These are phyloP conservation scores for Isochrysis galbana DNA, from an alignment of 78 protist species.

Conservation along the genomic window DNA sequence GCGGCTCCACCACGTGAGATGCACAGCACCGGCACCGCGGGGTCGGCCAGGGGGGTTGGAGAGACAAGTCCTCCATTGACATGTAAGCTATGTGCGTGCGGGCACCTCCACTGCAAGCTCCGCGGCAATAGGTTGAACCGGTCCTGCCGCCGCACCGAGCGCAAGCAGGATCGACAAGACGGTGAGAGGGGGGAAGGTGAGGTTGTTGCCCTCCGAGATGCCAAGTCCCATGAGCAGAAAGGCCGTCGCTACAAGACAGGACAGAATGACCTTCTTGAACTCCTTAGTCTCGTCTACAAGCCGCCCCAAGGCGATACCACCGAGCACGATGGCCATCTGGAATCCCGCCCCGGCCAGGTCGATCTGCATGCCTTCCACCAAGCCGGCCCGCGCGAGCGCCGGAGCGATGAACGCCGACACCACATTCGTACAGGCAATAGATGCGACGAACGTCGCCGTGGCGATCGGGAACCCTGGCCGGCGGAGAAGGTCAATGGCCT, in stretches of 20 bases:
- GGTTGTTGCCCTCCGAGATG: not conserved
- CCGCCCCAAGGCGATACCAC: not conserved
- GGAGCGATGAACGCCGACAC: constrained; percentile 22
- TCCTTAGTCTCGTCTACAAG: not conserved
- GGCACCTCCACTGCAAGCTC: constrained; percentile 34
- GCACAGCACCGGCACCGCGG: too few species aligned
- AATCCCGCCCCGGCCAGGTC: constrained; percentile 19
- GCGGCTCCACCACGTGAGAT: too few species aligned
- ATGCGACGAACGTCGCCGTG: not conserved
- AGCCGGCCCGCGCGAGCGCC: not conserved
- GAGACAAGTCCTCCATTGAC: too few species aligned
- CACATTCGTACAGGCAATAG: not conserved
- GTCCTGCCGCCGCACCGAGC: constrained; percentile 25
- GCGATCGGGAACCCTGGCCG: not conserved
- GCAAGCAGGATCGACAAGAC: not conserved
- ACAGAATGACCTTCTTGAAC: constrained; percentile 6
- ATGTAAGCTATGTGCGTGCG: not conserved
- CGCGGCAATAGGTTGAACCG: constrained; percentile 24
- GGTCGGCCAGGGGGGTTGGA: too few species aligned
- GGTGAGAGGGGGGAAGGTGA: not conserved
- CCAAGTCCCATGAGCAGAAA: not conserved
- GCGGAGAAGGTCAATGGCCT: not conserved
- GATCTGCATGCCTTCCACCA: not conserved
- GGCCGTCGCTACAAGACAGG: not conserved
- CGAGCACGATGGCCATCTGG: constrained; percentile 15